Base-by-base conservation (phyloP, 371 early-diverging fungal species). In the Mucor racemosus region DNA sequence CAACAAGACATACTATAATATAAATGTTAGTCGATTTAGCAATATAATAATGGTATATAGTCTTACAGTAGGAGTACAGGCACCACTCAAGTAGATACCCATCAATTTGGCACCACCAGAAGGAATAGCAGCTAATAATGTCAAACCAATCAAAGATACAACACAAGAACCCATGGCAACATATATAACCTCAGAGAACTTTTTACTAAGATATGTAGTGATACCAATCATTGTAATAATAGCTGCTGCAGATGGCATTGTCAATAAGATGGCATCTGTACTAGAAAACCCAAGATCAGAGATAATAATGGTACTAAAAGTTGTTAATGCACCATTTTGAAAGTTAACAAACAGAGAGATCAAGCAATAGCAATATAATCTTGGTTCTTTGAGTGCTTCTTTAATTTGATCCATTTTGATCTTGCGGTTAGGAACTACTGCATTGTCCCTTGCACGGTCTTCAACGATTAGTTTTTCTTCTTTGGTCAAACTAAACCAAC, bases 391-490 rank as follows among this genome's bases (percentile, higher is more conserved):
- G 1, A 74, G 26, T 13, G 74, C 67, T 58, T 72, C 72, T 6
- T 21, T 33, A 26, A 65, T 58, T 15, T 72, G 72, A 7, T 48
- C 33, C 26, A 36, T 35, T 13, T 72, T 69, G 46, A 68, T 34
- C 14, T 60, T 33, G 5, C 31, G 48, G 15, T 48, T 62, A 15
- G 62, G 38, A 19, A 62, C 50, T 1, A 62, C 62, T 10, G 75
- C 71, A 60, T 78, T 76, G 34, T 81, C 78, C 15, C 62, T 61
- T n/a, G 60, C 34, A 36, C 69, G 68, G 9, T 62, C 70, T 34
- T 71, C 59, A 1, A 73, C 60, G 13, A 69, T 69, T 11, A 39
- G 7, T n/a, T 59, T 65, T 46, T 73, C 66, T 7, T 59, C 70
- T 46, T 65, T 69, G 17, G 54, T 55, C 13, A 69, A 36, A 9